Evolutionary conservation across 129 eudicot genomes (phyloP).

Genomic region (Tagetes erecta): DNA sequence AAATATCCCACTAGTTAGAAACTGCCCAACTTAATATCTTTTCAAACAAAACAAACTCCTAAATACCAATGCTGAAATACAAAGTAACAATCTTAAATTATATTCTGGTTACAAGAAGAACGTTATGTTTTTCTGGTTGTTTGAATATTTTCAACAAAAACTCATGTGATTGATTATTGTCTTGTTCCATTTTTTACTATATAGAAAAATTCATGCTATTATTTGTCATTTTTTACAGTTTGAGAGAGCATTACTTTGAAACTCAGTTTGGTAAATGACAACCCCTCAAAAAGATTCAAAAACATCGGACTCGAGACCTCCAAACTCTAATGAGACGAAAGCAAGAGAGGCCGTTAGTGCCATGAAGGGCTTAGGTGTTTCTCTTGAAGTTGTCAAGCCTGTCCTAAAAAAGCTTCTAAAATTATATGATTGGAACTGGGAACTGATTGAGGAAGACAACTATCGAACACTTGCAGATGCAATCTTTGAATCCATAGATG

Average conservation of each 20-base stretch:
- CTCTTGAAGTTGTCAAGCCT: conserved; percentile 49
- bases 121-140: neutral
- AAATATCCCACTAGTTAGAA: neutral
- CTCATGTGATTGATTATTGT: conserved; percentile 15
- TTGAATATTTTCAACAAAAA: neutral
- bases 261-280: conserved; percentile 30
- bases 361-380: conserved; percentile 55
- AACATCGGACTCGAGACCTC: conserved; percentile 33
- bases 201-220: neutral
- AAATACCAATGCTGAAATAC: neutral
- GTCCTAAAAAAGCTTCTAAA: conserved; percentile 51
- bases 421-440: conserved; percentile 56
- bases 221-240: conserved; percentile 20
- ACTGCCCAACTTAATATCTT: too few relatives aligned
- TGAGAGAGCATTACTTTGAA: conserved; percentile 6
- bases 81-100: neutral
- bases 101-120: neutral
- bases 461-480: conserved; percentile 74
- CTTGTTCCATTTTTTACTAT: neutral
- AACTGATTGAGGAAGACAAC: conserved; percentile 69
- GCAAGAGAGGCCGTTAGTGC: conserved; percentile 47
- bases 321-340: conserved; percentile 26
- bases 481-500: conserved; percentile 57
- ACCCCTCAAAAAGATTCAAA: conserved; percentile 37
- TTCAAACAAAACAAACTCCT: neutral